These are phyloP conservation scores for Colletotrichum gigasporum DNA, from an alignment of 2,329 filamentous ascomycete species.

Conservation along the genomic window DNA sequence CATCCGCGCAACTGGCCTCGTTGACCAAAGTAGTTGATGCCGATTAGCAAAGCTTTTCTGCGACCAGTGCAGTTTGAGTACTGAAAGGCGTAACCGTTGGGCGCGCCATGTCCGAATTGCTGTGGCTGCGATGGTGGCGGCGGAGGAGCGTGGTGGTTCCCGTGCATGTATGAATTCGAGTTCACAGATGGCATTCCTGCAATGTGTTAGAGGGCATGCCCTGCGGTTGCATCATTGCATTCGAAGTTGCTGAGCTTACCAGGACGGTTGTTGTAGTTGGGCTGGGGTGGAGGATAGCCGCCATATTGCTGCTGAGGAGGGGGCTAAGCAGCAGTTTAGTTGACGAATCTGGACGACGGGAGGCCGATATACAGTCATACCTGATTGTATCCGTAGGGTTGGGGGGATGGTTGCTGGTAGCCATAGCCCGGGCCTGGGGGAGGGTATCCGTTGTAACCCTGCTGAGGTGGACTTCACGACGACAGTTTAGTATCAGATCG, in stretches of 20 bases:
- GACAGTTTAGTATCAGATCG: constrained; percentile 36
- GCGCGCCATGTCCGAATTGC: constrained; percentile 82
- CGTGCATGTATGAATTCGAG: constrained; percentile 65
- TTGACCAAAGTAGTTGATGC: constrained; percentile 97
- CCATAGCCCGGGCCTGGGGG: constrained; percentile 50
- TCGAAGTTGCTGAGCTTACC: constrained; percentile 45
- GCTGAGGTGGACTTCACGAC: constrained; percentile 48
- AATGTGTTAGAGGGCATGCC: too few relatives aligned
- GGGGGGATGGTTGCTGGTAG: constrained; percentile 61
- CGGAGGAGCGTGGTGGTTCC: constrained; percentile 67
- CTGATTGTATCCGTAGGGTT: constrained; percentile 56
- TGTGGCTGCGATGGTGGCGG: constrained; percentile 75
- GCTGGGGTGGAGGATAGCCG: constrained; percentile 52
- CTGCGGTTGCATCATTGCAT: not conserved
- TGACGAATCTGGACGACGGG: constrained; percentile 9
- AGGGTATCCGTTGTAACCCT: constrained; percentile 57
- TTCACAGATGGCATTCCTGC: constrained; percentile 53
- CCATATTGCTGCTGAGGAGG: constrained; percentile 55
- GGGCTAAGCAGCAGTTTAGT: constrained; percentile 38
- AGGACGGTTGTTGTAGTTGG: constrained; percentile 59
- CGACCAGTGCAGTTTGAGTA: constrained; percentile 92
- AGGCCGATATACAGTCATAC: constrained; percentile 35
- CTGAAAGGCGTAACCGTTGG: constrained; percentile 82
- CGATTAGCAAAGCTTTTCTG: constrained; percentile 89
- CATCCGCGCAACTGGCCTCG: constrained; percentile 90